These are phyloP conservation scores for Bifiguratus adelaidae DNA, from an alignment of 192 early-diverging fungal genomes.

Conservation along the genomic window DNA sequence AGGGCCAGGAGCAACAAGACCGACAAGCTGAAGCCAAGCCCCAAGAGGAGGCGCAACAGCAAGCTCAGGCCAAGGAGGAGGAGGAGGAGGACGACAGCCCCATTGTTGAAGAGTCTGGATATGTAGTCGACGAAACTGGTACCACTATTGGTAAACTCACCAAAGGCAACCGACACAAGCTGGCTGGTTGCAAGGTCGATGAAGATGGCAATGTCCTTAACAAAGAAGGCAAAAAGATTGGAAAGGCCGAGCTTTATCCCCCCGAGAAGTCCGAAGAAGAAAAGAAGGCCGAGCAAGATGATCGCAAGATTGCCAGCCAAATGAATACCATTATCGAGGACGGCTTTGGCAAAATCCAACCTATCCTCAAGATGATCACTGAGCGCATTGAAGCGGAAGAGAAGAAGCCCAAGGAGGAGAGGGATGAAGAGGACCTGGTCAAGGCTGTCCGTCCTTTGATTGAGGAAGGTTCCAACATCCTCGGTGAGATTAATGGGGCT, in stretches of 20 bases:
- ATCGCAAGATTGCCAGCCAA: conserved; percentile 3
- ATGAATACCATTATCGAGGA: conserved; percentile 5
- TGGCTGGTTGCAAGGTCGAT: conserved; percentile 4
- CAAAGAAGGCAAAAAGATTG: conserved; percentile 3
- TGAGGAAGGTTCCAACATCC: conserved; percentile 7
- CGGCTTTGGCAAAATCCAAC: conserved; percentile 4
- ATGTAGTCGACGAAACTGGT: neutral
- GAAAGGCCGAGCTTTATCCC: conserved; percentile 1
- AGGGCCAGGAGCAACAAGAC: too few relatives aligned
- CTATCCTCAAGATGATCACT: conserved; percentile 8
- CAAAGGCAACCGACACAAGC: neutral
- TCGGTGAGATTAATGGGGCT: conserved; percentile 10
- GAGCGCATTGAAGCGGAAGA: conserved; percentile 9
- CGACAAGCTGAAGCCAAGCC: too few relatives aligned
- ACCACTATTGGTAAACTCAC: conserved; percentile 3
- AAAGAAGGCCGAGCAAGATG: neutral
- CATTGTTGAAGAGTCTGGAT: conserved; percentile 7
- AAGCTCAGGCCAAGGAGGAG: neutral
- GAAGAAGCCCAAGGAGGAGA: conserved; percentile 6
- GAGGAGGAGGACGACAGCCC: neutral
- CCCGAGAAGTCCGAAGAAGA: conserved; percentile 6
- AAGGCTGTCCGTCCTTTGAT: conserved; percentile 7
- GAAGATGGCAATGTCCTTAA: conserved; percentile 9
- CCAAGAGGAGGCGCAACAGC: neutral
- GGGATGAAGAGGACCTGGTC: conserved; percentile 10